Conservation (phyloP, 192 early-diverging fungal genomes). For the Coemansia sp. region DNA sequence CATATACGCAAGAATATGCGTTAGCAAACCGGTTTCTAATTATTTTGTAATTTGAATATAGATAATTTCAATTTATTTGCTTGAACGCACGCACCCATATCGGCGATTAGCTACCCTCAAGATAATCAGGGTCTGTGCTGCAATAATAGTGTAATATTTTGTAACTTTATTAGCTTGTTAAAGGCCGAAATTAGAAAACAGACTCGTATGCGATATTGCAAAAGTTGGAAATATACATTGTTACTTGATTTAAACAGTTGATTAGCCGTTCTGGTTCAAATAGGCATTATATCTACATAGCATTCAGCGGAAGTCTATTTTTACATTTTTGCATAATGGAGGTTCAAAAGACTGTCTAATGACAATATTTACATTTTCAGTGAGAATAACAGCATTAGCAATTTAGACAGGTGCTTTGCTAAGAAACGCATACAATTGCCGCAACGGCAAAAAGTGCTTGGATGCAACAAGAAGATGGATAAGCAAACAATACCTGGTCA, state of each 20-base stretch:
- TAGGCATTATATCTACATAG: background rate
- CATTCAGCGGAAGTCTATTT: background rate
- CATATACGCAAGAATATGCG: background rate
- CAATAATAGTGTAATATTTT: background rate
- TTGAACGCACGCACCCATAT: background rate
- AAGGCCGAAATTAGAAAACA: background rate
- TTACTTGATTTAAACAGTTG: background rate
- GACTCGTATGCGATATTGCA: background rate
- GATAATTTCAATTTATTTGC: background rate
- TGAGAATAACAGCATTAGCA: background rate
- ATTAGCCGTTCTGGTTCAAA: background rate
- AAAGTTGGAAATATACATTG: background rate
- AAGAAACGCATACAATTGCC: background rate
- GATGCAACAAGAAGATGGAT: background rate
- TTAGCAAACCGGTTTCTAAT: background rate
- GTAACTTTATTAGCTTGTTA: background rate
- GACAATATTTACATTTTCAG: background rate
- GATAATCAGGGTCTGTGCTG: background rate
- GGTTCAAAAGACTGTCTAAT: background rate
- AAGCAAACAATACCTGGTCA: background rate
- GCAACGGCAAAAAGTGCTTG: background rate
- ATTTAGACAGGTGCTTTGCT: background rate
- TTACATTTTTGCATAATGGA: background rate
- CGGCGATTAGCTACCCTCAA: background rate
- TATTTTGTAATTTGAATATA: background rate